Percentiles rank a stretch among this genome's conserved stretches.
Evolutionary conservation across 495 filamentous ascomycete genomes (phyloP).

Genomic region (Penicillium atrosanguineum): DNA sequence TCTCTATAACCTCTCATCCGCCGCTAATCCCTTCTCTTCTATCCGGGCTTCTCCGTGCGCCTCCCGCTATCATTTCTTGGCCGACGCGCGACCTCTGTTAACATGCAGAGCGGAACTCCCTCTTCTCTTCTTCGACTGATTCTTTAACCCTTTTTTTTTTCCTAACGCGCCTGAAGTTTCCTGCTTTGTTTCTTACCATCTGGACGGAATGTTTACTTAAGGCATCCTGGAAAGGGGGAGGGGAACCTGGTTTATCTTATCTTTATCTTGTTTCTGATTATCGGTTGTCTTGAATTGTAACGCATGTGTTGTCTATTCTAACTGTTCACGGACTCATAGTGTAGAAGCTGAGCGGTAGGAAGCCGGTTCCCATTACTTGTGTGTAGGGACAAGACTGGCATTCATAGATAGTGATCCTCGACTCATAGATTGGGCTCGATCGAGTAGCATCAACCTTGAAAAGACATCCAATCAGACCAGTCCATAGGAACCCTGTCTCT

Average conservation of each 20-base stretch:
- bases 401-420: neutral
- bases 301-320: slow-evolving; percentile 29
- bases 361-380: neutral
- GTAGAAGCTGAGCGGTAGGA: neutral
- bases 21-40: slow-evolving; percentile 14
- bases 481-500: neutral
- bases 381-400: neutral
- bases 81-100: slow-evolving; percentile 4
- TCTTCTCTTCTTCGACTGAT: slow-evolving; percentile 18
- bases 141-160: slow-evolving; percentile 12
- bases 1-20: slow-evolving; percentile 6
- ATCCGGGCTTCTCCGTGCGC: slow-evolving; percentile 20
- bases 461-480: neutral
- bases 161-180: slow-evolving; percentile 7
- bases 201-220: slow-evolving; percentile 27
- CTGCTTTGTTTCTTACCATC: slow-evolving; percentile 31
- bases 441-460: neutral
- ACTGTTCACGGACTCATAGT: slow-evolving; percentile 2
- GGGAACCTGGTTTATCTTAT: slow-evolving; percentile 34
- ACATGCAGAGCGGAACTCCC: slow-evolving; percentile 19
- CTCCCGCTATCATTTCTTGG: slow-evolving; percentile 19
- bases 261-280: slow-evolving; percentile 26
- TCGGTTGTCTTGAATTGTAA: slow-evolving; percentile 29
- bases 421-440: neutral
- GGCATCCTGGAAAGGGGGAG: slow-evolving; percentile 33